phyloP scores from a whole-genome alignment of 805 yeast species.

The Candida sphagnicola region DNA sequence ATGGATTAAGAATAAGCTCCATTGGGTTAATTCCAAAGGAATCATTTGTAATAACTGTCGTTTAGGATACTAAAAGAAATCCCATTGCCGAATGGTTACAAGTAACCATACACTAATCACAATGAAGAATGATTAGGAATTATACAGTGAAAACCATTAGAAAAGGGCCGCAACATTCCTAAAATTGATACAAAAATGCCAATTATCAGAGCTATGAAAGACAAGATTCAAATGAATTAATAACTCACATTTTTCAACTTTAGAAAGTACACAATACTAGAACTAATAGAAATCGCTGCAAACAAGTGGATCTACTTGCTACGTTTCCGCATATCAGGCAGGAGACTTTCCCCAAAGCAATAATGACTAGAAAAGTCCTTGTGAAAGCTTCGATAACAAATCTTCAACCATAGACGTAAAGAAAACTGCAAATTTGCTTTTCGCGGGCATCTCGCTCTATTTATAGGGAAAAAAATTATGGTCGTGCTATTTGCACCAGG shows the following conservation, averaged over 20 bases:
- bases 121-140: constrained; percentile 7
- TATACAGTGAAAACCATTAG: background rate
- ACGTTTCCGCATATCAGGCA: constrained; percentile 71
- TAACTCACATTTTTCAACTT: background rate
- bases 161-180: background rate
- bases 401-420: constrained; percentile 65
- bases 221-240: constrained; percentile 19
- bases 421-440: constrained; percentile 13
- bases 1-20: constrained; percentile 81
- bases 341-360: constrained; percentile 90
- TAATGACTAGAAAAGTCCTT: constrained; percentile 33
- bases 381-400: constrained; percentile 74
- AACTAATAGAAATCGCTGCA: constrained; percentile 3
- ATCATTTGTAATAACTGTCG: constrained; percentile 75
- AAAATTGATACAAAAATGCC: background rate
- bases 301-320: constrained; percentile 27
- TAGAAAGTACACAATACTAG: background rate
- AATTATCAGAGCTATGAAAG: constrained; percentile 16
- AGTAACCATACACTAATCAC: constrained; percentile 14
- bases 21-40: constrained; percentile 56
- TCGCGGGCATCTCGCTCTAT: background rate
- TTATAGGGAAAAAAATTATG: background rate
- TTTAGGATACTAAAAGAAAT: constrained; percentile 52
- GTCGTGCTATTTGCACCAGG: background rate
- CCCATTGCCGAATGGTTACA: constrained; percentile 57